phyloP scores from a whole-genome alignment of 2,329 filamentous ascomycete species.

The Monilinia fructicola region DNA sequence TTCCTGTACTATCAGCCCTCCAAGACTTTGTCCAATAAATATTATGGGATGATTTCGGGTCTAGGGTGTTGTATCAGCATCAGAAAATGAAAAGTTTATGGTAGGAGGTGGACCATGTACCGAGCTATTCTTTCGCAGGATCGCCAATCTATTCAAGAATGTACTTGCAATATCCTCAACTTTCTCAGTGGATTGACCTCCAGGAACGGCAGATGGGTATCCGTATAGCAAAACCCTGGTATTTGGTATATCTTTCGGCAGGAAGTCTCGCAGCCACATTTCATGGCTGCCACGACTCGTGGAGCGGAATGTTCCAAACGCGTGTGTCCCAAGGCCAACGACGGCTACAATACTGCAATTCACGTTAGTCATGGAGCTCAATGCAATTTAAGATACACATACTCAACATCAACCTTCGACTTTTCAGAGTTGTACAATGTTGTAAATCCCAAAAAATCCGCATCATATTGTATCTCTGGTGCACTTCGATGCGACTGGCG shows the following conservation, averaged over 20 bases:
- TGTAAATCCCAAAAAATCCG: conserved; percentile 13
- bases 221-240: conserved; percentile 15
- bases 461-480: conserved; percentile 15
- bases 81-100: no score
- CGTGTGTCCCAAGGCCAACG: conserved; percentile 21
- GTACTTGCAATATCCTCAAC: conserved; percentile 9
- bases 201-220: conserved; percentile 10
- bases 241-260: conserved; percentile 17
- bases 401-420: conserved; percentile 10
- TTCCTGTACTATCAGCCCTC: conserved; percentile 17
- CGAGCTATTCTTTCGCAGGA: conserved; percentile 3
- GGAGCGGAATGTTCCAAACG: conserved; percentile 21
- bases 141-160: conserved; percentile 12
- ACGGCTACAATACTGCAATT: conserved; percentile 18
- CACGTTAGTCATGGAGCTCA: background rate
- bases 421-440: conserved; percentile 3
- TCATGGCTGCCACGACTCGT: conserved; percentile 11
- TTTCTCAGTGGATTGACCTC: conserved; percentile 11
- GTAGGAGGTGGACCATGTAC: background rate
- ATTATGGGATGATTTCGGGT: conserved; percentile 18
- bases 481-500: background rate
- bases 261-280: conserved; percentile 23
- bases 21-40: conserved; percentile 23
- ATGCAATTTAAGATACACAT: background rate
- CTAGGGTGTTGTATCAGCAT: background rate